phyloP scores from a whole-genome alignment of 2,329 filamentous ascomycete species.

The Chaetomium olivaceum region DNA sequence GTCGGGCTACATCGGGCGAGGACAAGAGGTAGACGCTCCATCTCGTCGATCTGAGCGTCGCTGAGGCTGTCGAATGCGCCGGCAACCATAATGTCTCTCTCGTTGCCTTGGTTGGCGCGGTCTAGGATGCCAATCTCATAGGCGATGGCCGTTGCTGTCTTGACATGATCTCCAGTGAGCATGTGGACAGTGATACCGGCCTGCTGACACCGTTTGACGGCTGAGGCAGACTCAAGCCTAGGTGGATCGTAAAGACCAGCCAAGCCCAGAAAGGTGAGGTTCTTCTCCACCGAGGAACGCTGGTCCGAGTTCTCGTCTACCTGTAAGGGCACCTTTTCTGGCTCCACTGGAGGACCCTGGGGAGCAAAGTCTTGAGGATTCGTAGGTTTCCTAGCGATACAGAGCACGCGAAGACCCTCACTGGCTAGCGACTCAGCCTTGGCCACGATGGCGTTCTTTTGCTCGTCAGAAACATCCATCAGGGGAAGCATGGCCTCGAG shows the following conservation, averaged over 20 bases:
- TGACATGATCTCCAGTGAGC: constrained; percentile 69
- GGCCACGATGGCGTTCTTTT: constrained; percentile 49
- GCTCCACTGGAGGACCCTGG: background rate
- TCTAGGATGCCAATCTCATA: constrained; percentile 63
- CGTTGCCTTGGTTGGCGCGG: constrained; percentile 35
- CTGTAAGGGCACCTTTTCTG: constrained; percentile 20
- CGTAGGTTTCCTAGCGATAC: constrained; percentile 58
- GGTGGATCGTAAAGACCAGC: constrained; percentile 74
- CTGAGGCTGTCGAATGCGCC: constrained; percentile 63
- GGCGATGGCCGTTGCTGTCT: constrained; percentile 66
- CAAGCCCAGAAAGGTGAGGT: constrained; percentile 66
- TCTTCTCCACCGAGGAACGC: constrained; percentile 56
- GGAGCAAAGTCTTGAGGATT: constrained; percentile 14
- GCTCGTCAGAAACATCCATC: constrained; percentile 48
- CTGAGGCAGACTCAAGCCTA: constrained; percentile 63
- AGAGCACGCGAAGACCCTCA: constrained; percentile 68
- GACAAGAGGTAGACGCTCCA: constrained; percentile 64
- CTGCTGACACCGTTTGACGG: constrained; percentile 58
- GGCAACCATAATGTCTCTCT: constrained; percentile 59
- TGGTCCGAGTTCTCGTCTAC: constrained; percentile 44
- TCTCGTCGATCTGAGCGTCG: constrained; percentile 61
- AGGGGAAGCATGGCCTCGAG: constrained; percentile 58
- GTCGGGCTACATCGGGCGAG: constrained; percentile 69
- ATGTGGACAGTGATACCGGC: constrained; percentile 68
- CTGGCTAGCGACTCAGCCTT: constrained; percentile 59